Conservation (phyloP, 2,329 filamentous ascomycete genomes). For the Penicillium decumbens region DNA sequence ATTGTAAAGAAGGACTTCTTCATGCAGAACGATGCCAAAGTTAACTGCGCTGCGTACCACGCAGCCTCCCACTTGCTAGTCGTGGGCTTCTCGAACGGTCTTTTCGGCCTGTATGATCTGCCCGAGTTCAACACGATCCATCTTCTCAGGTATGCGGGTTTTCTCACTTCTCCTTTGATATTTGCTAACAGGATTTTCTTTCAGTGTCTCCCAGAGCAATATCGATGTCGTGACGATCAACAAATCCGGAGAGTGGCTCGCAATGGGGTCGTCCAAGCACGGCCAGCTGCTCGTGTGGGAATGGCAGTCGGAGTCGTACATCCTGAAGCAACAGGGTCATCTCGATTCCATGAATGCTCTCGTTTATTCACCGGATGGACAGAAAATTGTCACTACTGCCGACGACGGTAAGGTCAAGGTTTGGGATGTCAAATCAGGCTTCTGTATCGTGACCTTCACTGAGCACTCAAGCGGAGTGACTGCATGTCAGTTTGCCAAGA, state of each 20-base stretch:
- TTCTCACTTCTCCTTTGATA: background rate
- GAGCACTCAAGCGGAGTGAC: conserved; percentile 95
- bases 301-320: conserved; percentile 99
- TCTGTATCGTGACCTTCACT: conserved; percentile 96
- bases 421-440: conserved; percentile 94
- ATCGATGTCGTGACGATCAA: conserved; percentile 96
- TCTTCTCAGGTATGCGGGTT: conserved; percentile 53
- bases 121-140: conserved; percentile 95
- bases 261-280: conserved; percentile 90
- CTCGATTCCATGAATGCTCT: conserved; percentile 93
- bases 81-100: conserved; percentile 87
- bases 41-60: conserved; percentile 89
- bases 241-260: conserved; percentile 91
- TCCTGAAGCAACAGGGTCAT: conserved; percentile 95
- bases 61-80: conserved; percentile 85
- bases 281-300: conserved; percentile 98
- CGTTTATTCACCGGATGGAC: conserved; percentile 88
- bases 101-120: conserved; percentile 92
- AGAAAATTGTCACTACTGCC: conserved; percentile 85
- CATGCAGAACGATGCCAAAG: conserved; percentile 79
- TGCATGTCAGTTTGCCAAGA: conserved; percentile 86
- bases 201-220: conserved; percentile 89
- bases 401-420: conserved; percentile 99
- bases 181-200: conserved; percentile 27
- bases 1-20: conserved; percentile 92